These are phyloP conservation scores for Narthecium ossifragum DNA, from an alignment of 106 monocot genomes.

Conservation along the genomic window DNA sequence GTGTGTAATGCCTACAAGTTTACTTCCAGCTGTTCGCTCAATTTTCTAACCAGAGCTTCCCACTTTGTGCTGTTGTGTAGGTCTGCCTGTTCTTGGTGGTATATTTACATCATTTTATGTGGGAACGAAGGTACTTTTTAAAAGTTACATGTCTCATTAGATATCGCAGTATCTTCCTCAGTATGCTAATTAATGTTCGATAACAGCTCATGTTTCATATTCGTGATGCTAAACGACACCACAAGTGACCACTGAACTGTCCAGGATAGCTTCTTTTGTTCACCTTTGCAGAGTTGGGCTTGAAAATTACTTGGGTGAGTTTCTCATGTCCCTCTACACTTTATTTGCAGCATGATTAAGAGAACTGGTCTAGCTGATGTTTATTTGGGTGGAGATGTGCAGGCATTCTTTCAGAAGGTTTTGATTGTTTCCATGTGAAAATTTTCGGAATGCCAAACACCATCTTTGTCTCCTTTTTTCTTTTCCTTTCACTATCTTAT, in stretches of 20 bases:
- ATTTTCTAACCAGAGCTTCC: neutral
- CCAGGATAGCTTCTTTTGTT: neutral
- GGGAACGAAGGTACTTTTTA: slow-evolving; percentile 63
- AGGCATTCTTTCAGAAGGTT: no score
- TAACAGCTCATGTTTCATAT: slow-evolving; percentile 92
- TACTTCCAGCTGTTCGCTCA: neutral
- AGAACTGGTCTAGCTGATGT: neutral
- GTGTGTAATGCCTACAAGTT: slow-evolving; percentile 15
- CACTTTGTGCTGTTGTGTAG: slow-evolving; percentile 23
- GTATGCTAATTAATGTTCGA: neutral
- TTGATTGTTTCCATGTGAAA: no score
- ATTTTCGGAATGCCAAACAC: no score
- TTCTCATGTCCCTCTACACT: neutral
- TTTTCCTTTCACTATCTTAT: no score
- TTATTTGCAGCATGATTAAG: neutral
- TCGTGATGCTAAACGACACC: slow-evolving; percentile 40
- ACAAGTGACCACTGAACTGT: neutral
- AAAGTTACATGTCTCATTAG: neutral
- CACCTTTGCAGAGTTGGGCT: neutral
- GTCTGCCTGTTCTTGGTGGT: slow-evolving; percentile 40
- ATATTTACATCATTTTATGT: slow-evolving; percentile 80
- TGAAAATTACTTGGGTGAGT: neutral
- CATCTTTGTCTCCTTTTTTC: no score
- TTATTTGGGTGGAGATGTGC: neutral
- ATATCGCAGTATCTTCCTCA: no score